Percentiles rank a stretch among this genome's conserved stretches.
These are phyloP conservation scores for Umbelopsis ramanniana DNA, from an alignment of 192 early-diverging fungal genomes.

Conservation along the genomic window DNA sequence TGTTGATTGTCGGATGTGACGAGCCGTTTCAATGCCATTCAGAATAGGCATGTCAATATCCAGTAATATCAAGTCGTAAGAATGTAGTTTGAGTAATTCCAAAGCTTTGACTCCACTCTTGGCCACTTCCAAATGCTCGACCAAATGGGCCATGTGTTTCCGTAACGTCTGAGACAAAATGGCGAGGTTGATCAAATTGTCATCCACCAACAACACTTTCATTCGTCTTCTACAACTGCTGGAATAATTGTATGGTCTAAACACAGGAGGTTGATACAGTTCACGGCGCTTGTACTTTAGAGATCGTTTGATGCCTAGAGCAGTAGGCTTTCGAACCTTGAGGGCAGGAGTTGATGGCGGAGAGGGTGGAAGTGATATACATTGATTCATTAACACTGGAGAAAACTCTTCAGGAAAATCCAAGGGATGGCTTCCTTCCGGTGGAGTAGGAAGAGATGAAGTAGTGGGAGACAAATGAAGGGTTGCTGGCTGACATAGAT, in stretches of 20 bases:
- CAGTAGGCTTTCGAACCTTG: background rate
- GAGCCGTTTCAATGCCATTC: constrained; percentile 64
- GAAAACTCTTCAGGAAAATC: background rate
- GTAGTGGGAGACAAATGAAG: background rate
- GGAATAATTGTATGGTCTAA: background rate
- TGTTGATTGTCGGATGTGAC: constrained; percentile 48
- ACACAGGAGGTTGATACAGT: background rate
- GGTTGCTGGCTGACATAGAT: background rate
- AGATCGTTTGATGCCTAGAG: background rate
- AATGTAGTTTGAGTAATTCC: constrained; percentile 42
- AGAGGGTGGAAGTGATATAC: constrained; percentile 8
- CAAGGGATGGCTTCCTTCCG: background rate
- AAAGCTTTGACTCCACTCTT: constrained; percentile 57
- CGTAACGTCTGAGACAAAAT: constrained; percentile 61
- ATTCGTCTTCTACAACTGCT: constrained; percentile 25
- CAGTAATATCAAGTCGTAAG: constrained; percentile 66
- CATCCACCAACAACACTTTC: constrained; percentile 66
- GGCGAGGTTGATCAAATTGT: constrained; percentile 68
- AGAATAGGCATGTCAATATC: constrained; percentile 75
- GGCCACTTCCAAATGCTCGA: constrained; percentile 48
- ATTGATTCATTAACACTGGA: background rate
- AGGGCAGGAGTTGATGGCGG: background rate
- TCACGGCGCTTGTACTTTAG: background rate
- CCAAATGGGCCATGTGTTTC: constrained; percentile 52
- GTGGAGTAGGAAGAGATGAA: background rate